Evolutionary conservation across 352 stramenopile species (phyloP).

Genomic region (Ophiocytium majus): DNA sequence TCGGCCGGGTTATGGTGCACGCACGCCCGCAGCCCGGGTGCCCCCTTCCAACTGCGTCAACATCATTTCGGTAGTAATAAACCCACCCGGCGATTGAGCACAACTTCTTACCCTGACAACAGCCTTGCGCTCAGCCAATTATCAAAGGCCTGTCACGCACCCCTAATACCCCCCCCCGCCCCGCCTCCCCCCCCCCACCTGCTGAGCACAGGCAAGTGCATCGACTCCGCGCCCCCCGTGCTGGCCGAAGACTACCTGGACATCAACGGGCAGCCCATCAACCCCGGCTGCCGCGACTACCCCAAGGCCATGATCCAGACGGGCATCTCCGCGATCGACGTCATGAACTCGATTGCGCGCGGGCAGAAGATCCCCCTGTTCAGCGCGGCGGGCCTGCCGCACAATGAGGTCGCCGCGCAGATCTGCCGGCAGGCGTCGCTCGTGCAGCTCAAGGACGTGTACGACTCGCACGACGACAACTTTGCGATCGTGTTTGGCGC

Average conservation of each 20-base stretch:
- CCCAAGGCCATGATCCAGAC: slow-evolving; percentile 99
- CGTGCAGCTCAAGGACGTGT: slow-evolving; percentile 95
- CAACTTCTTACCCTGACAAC: no score
- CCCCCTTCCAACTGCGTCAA: no score
- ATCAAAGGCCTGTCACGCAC: no score
- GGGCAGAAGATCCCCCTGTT: slow-evolving; percentile 99
- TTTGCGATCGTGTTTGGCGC: slow-evolving; percentile 99
- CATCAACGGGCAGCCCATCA: slow-evolving; percentile 98
- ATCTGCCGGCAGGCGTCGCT: slow-evolving; percentile 94
- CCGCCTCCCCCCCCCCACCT: no score
- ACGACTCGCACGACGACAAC: slow-evolving; percentile 98
- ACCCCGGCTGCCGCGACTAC: slow-evolving; percentile 97
- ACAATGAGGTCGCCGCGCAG: slow-evolving; percentile 97
- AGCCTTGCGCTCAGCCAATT: no score
- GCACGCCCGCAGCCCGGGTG: no score
- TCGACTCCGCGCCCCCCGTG: slow-evolving; percentile 92
- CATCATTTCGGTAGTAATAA: no score
- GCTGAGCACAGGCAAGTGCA: slow-evolving; percentile 98
- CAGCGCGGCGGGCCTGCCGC: slow-evolving; percentile 93
- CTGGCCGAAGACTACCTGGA: slow-evolving; percentile 97
- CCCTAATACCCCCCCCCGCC: no score
- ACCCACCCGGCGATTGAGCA: no score
- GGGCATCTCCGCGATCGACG: slow-evolving; percentile 98
- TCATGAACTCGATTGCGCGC: slow-evolving; percentile 99
- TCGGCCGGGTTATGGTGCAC: no score